A percentile compares a stretch with the other conserved stretches of the same genome.
Conservation (phyloP, 1,284 basidiomycete species). For the Ganoderma sinense region DNA sequence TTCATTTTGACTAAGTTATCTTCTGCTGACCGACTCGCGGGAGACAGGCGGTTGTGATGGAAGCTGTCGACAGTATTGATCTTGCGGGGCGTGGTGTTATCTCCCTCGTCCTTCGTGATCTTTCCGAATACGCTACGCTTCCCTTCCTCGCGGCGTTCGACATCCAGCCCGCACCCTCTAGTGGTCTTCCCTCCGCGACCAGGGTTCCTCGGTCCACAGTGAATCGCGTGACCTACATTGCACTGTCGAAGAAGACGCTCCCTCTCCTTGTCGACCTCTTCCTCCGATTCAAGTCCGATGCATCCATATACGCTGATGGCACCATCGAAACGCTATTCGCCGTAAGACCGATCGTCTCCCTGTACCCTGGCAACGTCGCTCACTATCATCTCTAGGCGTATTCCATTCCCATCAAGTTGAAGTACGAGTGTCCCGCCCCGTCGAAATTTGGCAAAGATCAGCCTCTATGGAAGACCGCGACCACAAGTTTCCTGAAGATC, state of each 20-base stretch:
- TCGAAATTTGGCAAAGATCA: constrained; percentile 85
- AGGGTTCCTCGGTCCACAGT: constrained; percentile 44
- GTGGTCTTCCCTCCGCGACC: constrained; percentile 37
- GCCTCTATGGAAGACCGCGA: constrained; percentile 94
- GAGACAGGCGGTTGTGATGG: constrained; percentile 70
- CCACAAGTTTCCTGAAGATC: constrained; percentile 71
- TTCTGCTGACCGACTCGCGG: constrained; percentile 15
- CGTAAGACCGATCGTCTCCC: constrained; percentile 50
- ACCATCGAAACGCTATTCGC: constrained; percentile 86
- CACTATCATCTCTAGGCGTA: constrained; percentile 66
- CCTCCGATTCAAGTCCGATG: constrained; percentile 65
- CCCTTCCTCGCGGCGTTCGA: constrained; percentile 86
- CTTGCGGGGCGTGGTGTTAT: constrained; percentile 66
- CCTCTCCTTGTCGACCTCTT: constrained; percentile 81
- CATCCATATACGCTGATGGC: constrained; percentile 79
- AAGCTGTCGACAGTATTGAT: constrained; percentile 74
- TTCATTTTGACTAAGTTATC: not conserved
- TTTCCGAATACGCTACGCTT: constrained; percentile 87
- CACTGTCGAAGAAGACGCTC: constrained; percentile 87
- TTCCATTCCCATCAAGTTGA: constrained; percentile 90
- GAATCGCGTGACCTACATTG: constrained; percentile 87
- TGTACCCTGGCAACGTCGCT: not conserved
- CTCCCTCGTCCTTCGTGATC: constrained; percentile 80
- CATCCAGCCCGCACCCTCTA: constrained; percentile 40
- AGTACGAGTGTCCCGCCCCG: constrained; percentile 91